Percentiles rank a stretch among this genome's conserved stretches.
phyloP scores from a whole-genome alignment of 169 alveolate genomes.

The Pseudocohnilembus persalinus region DNA sequence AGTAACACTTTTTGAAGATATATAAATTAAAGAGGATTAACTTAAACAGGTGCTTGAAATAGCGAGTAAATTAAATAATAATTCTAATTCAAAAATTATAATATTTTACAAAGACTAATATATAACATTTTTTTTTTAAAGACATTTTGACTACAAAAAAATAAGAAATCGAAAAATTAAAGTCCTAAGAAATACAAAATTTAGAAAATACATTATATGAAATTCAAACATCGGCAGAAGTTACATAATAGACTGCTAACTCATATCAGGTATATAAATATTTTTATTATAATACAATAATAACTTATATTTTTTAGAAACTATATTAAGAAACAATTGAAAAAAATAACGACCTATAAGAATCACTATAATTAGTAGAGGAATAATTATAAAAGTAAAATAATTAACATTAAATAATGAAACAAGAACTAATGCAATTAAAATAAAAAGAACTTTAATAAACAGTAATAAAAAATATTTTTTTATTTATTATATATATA shows the following conservation, averaged over 20 bases:
- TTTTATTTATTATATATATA: too few relatives aligned
- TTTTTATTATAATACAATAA: too few relatives aligned
- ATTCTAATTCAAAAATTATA: too few relatives aligned
- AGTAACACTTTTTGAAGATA: background rate
- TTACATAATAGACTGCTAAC: background rate
- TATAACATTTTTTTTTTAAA: too few relatives aligned
- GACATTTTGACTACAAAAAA: background rate
- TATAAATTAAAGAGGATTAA: background rate
- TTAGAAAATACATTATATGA: background rate
- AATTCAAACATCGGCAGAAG: background rate
- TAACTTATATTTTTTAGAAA: background rate
- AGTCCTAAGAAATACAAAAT: background rate
- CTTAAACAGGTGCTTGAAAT: background rate
- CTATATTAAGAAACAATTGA: background rate
- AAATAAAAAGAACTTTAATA: background rate
- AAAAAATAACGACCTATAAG: background rate
- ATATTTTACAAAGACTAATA: background rate
- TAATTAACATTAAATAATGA: background rate
- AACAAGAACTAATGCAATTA: background rate
- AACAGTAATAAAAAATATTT: background rate
- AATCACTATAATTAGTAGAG: background rate
- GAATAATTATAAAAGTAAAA: background rate
- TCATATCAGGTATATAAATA: background rate
- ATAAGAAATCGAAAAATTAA: background rate
- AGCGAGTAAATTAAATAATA: background rate